Base-by-base conservation (phyloP, 768 basidiomycete genomes). In the Tulasnella sp. region DNA sequence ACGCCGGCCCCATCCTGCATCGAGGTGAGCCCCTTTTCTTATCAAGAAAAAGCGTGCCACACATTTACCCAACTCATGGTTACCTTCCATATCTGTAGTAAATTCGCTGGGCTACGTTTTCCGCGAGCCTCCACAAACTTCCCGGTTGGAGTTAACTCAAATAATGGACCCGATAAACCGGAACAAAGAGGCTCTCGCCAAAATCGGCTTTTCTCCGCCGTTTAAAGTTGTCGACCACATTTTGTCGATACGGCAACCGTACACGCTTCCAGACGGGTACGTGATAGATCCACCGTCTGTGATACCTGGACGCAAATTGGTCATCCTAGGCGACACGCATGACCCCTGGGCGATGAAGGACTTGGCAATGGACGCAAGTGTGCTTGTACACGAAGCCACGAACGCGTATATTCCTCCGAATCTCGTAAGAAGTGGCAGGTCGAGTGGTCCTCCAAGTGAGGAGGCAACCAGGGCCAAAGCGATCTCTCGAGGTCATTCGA, bases 341-440 rank as follows among this genome's bases (percentile, higher is more conserved):
- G 90, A 95, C 81, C 87, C 85, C 0, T 87, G 88, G 37, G 81
- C 85, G 0, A 88, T 93, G 73, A 83, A 87, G n/a, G 89, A 89
- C 13, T 87, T 93, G 32, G 92, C 92, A 26, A 83, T 84, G 82
- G 89, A 89, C 75, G 88, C 91, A 40, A 89, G 90, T 39, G 86
- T 95, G n/a, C 87, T 95, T 26, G 86, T 95, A n/a, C 95, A 96
- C 83, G 94, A 96, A 84, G 90, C 91, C 1, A 94, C 93, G 2
- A 93, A 95, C 81, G 90, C 91, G 0, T 88, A 87, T 80, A 89
- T 96, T 48, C 90, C 92, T 0, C 82, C 79, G 2, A 81, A 85
- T 71, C 86, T 92, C 76, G 90, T 91, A 82, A 23, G 57, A 37
- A 40, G 29, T n/a, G 75, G 55, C n/a, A 32, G 29, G 46, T 83